These are phyloP conservation scores for Fistulinella cinereoalba DNA, from an alignment of 1,284 basidiomycete species.

Conservation along the genomic window DNA sequence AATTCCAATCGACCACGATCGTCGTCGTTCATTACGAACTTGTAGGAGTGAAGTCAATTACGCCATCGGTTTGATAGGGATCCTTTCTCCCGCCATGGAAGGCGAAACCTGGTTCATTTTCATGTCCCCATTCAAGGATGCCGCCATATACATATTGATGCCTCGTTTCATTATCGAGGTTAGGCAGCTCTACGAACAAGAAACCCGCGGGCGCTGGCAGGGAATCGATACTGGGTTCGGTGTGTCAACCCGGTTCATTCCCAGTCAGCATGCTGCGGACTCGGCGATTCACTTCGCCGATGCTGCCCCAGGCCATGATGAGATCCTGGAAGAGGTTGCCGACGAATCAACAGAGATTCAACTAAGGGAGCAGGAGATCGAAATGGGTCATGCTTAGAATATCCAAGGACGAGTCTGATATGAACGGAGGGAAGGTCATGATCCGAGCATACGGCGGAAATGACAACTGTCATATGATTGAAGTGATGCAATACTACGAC, in stretches of 20 bases:
- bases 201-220: not conserved
- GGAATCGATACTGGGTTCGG: not conserved
- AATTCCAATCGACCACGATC: not conserved
- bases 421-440: too few species aligned
- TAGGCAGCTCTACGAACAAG: not conserved
- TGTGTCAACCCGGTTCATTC: too few species aligned
- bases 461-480: too few species aligned
- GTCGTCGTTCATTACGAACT: not conserved
- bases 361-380: not conserved
- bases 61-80: not conserved
- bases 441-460: too few species aligned
- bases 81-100: too few species aligned
- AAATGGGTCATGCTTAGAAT: too few species aligned
- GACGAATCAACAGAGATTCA: too few species aligned
- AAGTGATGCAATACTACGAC: too few species aligned
- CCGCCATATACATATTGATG: not conserved
- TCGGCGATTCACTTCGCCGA: too few species aligned
- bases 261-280: not conserved
- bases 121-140: not conserved
- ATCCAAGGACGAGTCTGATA: too few species aligned
- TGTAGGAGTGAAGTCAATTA: not conserved
- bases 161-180: not conserved
- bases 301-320: too few species aligned
- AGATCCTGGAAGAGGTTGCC: too few species aligned
- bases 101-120: not conserved